Percentiles rank a stretch among this genome's conserved stretches.
Evolutionary conservation across 345 rosid species (phyloP).

Genomic region (Pistacia atlantica): DNA sequence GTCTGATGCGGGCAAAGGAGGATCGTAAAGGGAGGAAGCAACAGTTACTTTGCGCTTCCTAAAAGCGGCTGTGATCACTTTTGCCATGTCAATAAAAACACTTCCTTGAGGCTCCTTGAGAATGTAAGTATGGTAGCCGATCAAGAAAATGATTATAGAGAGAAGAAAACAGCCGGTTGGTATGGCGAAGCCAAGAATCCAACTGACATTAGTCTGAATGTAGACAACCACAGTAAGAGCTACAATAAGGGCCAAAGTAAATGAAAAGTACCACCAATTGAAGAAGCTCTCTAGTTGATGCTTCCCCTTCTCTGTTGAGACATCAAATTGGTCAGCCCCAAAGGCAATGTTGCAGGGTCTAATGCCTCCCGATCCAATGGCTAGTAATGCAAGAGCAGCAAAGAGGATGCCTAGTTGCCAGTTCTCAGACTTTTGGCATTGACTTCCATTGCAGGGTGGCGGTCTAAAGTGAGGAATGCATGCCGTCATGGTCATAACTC

Average conservation of each 20-base stretch:
- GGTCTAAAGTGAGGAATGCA: slow-evolving; percentile 45
- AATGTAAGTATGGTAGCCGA: slow-evolving; percentile 49
- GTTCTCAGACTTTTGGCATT: slow-evolving; percentile 34
- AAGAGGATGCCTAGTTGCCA: slow-evolving; percentile 53
- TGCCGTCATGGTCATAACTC: slow-evolving; percentile 50
- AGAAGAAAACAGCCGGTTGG: slow-evolving; percentile 49
- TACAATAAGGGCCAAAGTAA: slow-evolving; percentile 50
- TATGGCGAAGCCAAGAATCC: slow-evolving; percentile 52
- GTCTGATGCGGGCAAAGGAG: slow-evolving; percentile 24
- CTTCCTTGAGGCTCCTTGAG: slow-evolving; percentile 52
- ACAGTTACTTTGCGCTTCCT: slow-evolving; percentile 27
- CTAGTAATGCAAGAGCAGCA: slow-evolving; percentile 44
- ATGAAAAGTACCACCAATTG: slow-evolving; percentile 78
- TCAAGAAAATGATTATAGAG: slow-evolving; percentile 48
- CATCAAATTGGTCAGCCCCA: slow-evolving; percentile 66
- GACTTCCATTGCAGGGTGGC: slow-evolving; percentile 28
- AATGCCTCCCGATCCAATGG: slow-evolving; percentile 57
- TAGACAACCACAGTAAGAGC: slow-evolving; percentile 60
- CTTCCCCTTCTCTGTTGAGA: slow-evolving; percentile 42
- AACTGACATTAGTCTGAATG: slow-evolving; percentile 61
- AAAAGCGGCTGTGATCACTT: slow-evolving; percentile 48
- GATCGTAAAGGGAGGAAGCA: slow-evolving; percentile 37
- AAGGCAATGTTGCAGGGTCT: slow-evolving; percentile 60
- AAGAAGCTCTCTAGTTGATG: slow-evolving; percentile 58
- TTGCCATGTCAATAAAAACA: slow-evolving; percentile 49